Base-by-base conservation (phyloP, 2,329 filamentous ascomycete genomes). In the Colletotrichum liaoningense region DNA sequence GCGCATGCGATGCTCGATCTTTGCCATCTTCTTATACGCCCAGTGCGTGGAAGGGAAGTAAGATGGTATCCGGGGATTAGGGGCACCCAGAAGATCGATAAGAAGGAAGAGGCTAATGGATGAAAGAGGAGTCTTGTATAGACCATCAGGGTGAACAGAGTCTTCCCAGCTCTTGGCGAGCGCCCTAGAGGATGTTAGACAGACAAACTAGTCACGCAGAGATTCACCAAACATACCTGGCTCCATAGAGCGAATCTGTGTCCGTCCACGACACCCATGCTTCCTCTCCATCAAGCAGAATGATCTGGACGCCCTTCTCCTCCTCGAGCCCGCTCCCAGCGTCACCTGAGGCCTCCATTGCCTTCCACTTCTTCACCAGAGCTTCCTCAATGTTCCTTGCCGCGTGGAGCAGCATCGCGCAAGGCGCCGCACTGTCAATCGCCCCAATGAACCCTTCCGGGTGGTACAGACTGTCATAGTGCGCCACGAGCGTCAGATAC, bases 251-350 rank as follows among this genome's bases (percentile, higher is more conserved):
- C 5, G 94, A 97, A 82, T 99, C 97, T 0, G 87, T 89, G 46
- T 90, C 89, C 0, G 91, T 93, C 97, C 97, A 99, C 1, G 82
- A 83, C 26, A 90, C 84, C 83, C 97, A 99, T 0, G 97, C 95
- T 83, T 99, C 97, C 84, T 99, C 97, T 5, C 97, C 97, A 79
- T 99, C 97, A 8, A 99, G 84, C 68, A 99, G 88, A 33, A 99
- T 76, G 33, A 99, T 93, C 85, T 98, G 97, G 42, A 99, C 88
- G 1, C 96, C 96, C 79, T 91, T 92, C 75, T 94, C 91, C 77
- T 93, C 93, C 55, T 95, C 94, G 26, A 97, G 82, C 1, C 85
- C 87, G 28, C 83, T 81, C 2, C 85, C 86, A 6, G 79, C 83
- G 57, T 88, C 84, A 5, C 89, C 92, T 4, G 88, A 86, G 5